Conservation (phyloP, 768 basidiomycete species). For the Clitopilus passeckerianus region DNA sequence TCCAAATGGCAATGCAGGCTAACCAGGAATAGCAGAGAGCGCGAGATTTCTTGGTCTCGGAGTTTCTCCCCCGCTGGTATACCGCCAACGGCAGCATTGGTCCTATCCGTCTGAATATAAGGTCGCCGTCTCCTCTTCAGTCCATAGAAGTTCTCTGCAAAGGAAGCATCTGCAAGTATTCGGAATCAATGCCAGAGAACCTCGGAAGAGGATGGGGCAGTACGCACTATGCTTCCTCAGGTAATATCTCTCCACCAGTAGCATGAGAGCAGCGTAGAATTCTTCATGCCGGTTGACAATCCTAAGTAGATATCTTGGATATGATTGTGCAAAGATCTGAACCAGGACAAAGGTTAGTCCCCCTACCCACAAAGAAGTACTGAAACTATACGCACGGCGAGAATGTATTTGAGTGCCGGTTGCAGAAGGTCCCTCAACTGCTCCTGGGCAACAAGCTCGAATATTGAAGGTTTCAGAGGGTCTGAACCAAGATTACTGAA, state of each 20-base stretch:
- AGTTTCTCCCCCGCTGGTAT: constrained; percentile 64
- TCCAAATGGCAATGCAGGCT: constrained; percentile 15
- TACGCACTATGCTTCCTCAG: constrained; percentile 77
- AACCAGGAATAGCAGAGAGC: constrained; percentile 78
- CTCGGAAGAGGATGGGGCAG: background rate
- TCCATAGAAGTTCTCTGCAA: constrained; percentile 95
- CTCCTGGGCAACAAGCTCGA: constrained; percentile 91
- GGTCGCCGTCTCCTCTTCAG: constrained; percentile 75
- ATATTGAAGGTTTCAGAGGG: constrained; percentile 74
- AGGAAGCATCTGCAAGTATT: constrained; percentile 71
- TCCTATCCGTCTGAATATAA: constrained; percentile 64
- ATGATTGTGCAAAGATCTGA: constrained; percentile 90
- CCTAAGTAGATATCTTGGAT: constrained; percentile 88
- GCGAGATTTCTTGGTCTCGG: constrained; percentile 61
- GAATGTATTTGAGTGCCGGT: constrained; percentile 90
- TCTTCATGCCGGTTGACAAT: constrained; percentile 96
- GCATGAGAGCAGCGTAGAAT: constrained; percentile 86
- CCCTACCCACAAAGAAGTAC: background rate
- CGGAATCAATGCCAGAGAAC: background rate
- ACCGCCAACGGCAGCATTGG: constrained; percentile 62
- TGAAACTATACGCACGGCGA: constrained; percentile 57
- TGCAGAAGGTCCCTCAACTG: constrained; percentile 89
- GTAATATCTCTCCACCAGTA: constrained; percentile 88
- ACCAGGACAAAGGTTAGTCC: background rate
- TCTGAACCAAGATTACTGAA: constrained; percentile 74